phyloP scores from a whole-genome alignment of 176 grass and related monocot genomes.

The Dactylis glomerata region DNA sequence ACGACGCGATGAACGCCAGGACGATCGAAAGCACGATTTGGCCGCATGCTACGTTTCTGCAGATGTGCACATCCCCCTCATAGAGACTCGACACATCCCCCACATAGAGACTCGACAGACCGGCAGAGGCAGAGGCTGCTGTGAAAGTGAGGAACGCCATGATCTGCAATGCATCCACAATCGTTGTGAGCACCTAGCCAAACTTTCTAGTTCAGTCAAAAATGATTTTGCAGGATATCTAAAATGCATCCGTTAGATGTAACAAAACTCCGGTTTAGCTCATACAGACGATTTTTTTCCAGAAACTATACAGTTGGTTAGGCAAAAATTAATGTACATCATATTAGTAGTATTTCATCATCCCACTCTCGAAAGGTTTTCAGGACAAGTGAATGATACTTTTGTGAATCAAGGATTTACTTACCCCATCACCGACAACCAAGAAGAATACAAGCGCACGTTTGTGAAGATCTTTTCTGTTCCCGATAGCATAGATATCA shows the following conservation, averaged over 20 bases:
- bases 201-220: background rate
- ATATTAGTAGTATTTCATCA: too few species aligned
- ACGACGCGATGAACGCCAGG: background rate
- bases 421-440: background rate
- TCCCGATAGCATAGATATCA: background rate
- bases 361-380: background rate
- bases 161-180: constrained; percentile 25
- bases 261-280: background rate
- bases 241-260: background rate
- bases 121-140: constrained; percentile 54
- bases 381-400: background rate
- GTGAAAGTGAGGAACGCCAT: constrained; percentile 53
- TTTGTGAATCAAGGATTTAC: background rate
- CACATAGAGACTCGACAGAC: constrained; percentile 40
- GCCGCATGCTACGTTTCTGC: background rate
- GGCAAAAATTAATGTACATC: too few species aligned
- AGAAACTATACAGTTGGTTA: too few species aligned
- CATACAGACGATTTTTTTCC: background rate
- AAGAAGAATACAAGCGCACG: background rate
- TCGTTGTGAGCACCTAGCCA: background rate
- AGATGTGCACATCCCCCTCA: constrained; percentile 31
- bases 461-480: background rate
- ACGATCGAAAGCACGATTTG: background rate
- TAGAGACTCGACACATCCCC: constrained; percentile 29
- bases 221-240: background rate